Base-by-base conservation (phyloP, 768 basidiomycete genomes). In the Boletus edulis region DNA sequence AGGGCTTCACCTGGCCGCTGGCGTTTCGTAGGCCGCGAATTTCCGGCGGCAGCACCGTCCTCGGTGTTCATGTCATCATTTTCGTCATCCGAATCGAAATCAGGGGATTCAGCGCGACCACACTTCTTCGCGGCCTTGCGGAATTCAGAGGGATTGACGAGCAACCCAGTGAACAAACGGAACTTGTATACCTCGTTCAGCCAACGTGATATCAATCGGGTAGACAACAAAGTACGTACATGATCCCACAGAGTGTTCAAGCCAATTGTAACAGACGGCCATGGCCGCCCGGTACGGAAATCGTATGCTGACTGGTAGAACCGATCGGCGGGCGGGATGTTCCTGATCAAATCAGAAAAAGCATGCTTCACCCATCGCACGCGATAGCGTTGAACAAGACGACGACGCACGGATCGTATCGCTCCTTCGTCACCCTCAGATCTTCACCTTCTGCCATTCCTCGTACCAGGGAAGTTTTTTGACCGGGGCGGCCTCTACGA, bases 401-500 rank as follows among this genome's bases (percentile, higher is more conserved):
- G 37, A 49, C 24, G 38, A 63, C 84, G 61, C 58, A 88, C 87
- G 73, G 67, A 63, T 87, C 75, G 53, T 79, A 80, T 35, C 69
- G 72, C 40, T 69, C 70, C 29, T 64, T 71, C 5, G 65, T 71
- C 38, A 73, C 67, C 54, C 82, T 73, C 32, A 76, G 68, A 46
- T 75, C 68, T 65, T 90, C 87, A 4, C 72, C 74, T 40, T 85
- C 81, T 79, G 80, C 89, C 89, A 91, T n/a, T 81, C 73, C 55
- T 88, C 82, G 73, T 79, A 87, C 88, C 88, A 91, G 40, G 74
- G 73, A 17, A 63, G 50, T 49, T 66, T 69, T 32, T 67, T 69
- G 44, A 56, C 54, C 3, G 65, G 62, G 17, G 58, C 52, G 13
- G 35, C 62, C 18, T 61, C 61, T 5, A 42, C 41, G 10, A 44